Conservation (phyloP, 2,329 filamentous ascomycete species). For the Clarireedia paspali region DNA sequence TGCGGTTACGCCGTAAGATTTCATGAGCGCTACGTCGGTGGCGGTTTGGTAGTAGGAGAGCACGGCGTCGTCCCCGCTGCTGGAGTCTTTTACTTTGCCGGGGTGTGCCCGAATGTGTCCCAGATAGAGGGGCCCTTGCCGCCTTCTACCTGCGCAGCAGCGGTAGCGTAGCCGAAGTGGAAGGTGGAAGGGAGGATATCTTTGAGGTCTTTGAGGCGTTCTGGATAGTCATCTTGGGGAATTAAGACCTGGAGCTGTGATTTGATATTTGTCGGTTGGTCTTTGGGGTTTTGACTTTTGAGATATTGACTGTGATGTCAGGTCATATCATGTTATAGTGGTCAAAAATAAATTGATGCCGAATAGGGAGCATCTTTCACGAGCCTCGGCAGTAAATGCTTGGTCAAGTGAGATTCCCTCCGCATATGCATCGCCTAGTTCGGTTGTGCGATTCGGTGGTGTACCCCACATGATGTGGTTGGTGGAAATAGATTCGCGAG, state of each 20-base stretch:
- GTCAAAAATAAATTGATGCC: no score
- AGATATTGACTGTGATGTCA: no score
- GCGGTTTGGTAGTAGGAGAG: slow-evolving; percentile 74
- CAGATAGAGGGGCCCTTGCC: slow-evolving; percentile 74
- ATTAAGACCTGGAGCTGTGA: background rate
- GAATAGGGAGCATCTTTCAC: no score
- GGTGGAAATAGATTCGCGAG: background rate
- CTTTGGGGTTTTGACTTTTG: background rate
- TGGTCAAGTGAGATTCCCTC: no score
- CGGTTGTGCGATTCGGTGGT: background rate
- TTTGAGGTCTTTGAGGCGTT: slow-evolving; percentile 35
- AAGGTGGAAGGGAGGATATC: slow-evolving; percentile 55
- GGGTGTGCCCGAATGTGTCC: slow-evolving; percentile 73
- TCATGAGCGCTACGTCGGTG: slow-evolving; percentile 69
- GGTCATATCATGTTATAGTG: no score
- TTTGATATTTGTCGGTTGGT: background rate
- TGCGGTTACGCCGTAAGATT: slow-evolving; percentile 59
- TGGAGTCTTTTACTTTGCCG: slow-evolving; percentile 76
- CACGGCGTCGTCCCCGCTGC: slow-evolving; percentile 67
- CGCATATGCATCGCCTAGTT: no score
- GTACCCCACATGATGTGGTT: background rate
- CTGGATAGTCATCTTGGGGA: background rate
- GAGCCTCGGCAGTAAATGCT: no score
- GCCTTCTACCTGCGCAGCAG: slow-evolving; percentile 80
- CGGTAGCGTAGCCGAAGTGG: slow-evolving; percentile 71